Conservation (phyloP, 1,139 yeast species). For the Candida neerlandica region DNA sequence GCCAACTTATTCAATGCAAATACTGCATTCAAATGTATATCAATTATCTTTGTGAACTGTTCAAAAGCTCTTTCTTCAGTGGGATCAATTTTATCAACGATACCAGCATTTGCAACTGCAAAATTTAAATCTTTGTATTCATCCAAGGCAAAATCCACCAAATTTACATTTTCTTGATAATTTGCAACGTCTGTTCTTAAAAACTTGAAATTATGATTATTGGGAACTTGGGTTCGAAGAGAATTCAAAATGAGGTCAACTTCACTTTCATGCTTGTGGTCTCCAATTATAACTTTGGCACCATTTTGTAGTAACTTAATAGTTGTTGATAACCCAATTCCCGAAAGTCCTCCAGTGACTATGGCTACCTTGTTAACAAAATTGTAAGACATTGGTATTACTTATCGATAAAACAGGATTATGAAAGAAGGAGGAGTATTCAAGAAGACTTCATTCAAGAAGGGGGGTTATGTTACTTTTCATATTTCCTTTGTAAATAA, state of each 20-base stretch:
- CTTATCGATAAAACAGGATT: neutral
- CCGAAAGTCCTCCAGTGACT: slow-evolving; percentile 33
- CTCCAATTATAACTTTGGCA: slow-evolving; percentile 23
- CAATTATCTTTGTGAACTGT: slow-evolving; percentile 64
- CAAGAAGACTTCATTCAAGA: neutral
- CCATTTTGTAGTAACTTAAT: slow-evolving; percentile 22
- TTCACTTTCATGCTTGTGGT: slow-evolving; percentile 16
- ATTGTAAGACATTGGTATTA: slow-evolving; percentile 13
- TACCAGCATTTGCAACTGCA: slow-evolving; percentile 89
- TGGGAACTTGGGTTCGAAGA: slow-evolving; percentile 11
- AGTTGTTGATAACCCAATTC: slow-evolving; percentile 28
- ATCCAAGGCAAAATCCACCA: slow-evolving; percentile 54
- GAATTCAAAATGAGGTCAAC: slow-evolving; percentile 13
- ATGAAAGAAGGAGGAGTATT: neutral
- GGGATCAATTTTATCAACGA: slow-evolving; percentile 74
- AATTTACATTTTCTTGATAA: slow-evolving; percentile 35
- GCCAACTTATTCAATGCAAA: slow-evolving; percentile 71
- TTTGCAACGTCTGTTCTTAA: slow-evolving; percentile 50
- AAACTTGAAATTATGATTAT: slow-evolving; percentile 14
- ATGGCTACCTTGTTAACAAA: slow-evolving; percentile 25
- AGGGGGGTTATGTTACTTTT: too few species aligned
- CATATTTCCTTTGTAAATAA: too few species aligned
- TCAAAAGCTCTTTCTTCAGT: slow-evolving; percentile 53
- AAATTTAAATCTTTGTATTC: slow-evolving; percentile 71
- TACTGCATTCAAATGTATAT: slow-evolving; percentile 72